phyloP scores from a whole-genome alignment of 2,329 filamentous ascomycete species.

The Juglanconis juglandina region DNA sequence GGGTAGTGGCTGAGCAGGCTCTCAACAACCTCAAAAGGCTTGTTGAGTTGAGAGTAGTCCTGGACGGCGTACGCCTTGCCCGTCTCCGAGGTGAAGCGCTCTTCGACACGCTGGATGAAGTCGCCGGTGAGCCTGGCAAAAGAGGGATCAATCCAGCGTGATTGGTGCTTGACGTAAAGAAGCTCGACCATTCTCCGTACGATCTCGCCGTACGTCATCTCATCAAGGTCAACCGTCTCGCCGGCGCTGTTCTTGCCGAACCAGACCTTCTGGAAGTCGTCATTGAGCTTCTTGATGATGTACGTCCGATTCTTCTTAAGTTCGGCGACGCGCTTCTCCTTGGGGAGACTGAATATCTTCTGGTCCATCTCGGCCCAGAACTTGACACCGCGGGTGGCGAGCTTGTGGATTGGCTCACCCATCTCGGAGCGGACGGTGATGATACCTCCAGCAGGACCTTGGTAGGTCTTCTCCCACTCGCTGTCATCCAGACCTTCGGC shows the following conservation, averaged over 20 bases:
- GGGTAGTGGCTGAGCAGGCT: slow-evolving; percentile 80
- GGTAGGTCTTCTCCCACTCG: slow-evolving; percentile 92
- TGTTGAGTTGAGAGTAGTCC: slow-evolving; percentile 80
- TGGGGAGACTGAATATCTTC: slow-evolving; percentile 95
- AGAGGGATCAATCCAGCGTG: slow-evolving; percentile 86
- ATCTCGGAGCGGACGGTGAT: slow-evolving; percentile 98
- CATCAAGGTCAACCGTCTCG: slow-evolving; percentile 80
- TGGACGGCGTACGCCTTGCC: slow-evolving; percentile 81
- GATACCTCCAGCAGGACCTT: slow-evolving; percentile 84
- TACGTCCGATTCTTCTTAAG: slow-evolving; percentile 84
- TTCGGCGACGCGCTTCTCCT: slow-evolving; percentile 85
- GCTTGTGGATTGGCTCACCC: slow-evolving; percentile 99
- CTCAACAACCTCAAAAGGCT: slow-evolving; percentile 75
- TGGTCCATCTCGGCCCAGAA: slow-evolving; percentile 99
- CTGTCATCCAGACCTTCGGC: slow-evolving; percentile 76
- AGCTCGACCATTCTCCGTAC: slow-evolving; percentile 83
- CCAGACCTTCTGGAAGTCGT: slow-evolving; percentile 96
- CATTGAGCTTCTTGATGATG: slow-evolving; percentile 94
- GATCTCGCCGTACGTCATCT: slow-evolving; percentile 93
- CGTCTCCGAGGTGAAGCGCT: slow-evolving; percentile 76
- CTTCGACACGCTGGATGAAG: slow-evolving; percentile 94
- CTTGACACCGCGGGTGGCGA: slow-evolving; percentile 89
- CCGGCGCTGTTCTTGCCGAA: slow-evolving; percentile 82
- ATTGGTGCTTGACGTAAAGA: slow-evolving; percentile 87
- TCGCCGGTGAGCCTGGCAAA: slow-evolving; percentile 82